A percentile compares a stretch with the other conserved stretches of the same genome.
Evolutionary conservation across 2,329 filamentous ascomycete genomes (phyloP).

Genomic region (Gaeumannomyces sp.): DNA sequence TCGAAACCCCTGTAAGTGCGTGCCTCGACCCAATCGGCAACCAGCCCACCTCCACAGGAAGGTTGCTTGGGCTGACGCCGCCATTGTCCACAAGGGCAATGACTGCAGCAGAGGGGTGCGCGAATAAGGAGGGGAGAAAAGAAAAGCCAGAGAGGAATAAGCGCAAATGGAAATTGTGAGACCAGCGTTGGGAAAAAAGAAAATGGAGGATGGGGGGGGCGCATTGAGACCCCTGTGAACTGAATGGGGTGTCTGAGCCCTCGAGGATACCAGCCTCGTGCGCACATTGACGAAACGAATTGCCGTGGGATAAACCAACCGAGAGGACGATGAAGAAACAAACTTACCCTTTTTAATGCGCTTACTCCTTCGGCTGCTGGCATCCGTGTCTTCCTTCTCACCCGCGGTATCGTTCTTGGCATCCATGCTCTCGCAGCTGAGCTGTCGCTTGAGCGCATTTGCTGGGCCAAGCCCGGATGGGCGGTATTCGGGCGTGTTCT

Average conservation of each 20-base stretch:
- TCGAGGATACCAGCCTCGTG: not conserved
- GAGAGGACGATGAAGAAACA: conserved; percentile 11
- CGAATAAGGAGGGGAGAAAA: not conserved
- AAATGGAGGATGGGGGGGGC: not conserved
- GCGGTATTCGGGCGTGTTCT: conserved; percentile 59
- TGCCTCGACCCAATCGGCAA: not conserved
- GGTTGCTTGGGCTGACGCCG: not conserved
- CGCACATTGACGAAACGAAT: not conserved
- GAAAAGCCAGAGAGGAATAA: conserved; percentile 11
- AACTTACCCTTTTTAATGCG: conserved; percentile 76
- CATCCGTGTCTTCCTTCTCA: conserved; percentile 55
- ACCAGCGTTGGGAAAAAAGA: not conserved
- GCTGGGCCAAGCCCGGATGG: conserved; percentile 48
- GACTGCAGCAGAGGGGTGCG: not conserved
- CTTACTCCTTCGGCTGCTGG: conserved; percentile 78
- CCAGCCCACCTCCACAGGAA: not conserved
- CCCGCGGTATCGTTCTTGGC: conserved; percentile 40
- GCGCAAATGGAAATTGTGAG: conserved; percentile 9
- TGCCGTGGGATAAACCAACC: not conserved
- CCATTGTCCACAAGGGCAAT: conserved; percentile 1
- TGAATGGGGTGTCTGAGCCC: not conserved
- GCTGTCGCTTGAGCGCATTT: conserved; percentile 68
- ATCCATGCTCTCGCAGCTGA: conserved; percentile 54
- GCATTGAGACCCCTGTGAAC: too few relatives aligned
- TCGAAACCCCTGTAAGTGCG: not conserved